Evolutionary conservation across 2,329 filamentous ascomycete species (phyloP).

Genomic region (Diaporthe destruens): DNA sequence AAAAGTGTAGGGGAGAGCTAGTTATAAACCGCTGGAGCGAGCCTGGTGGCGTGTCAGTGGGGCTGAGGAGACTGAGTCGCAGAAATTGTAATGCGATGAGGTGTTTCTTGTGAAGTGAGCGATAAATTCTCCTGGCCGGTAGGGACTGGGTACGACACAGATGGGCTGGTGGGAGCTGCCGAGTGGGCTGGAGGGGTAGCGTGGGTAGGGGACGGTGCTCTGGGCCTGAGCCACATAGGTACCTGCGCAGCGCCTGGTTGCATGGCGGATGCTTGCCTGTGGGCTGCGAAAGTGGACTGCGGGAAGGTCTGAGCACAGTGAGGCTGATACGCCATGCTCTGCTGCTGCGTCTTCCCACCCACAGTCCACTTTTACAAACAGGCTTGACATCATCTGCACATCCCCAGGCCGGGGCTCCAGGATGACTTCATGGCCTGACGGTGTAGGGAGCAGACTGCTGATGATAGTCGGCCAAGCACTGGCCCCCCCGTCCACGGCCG

Average conservation of each 20-base stretch:
- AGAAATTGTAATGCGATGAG: slow-evolving; percentile 40
- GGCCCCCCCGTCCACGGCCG: background rate
- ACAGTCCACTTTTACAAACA: slow-evolving; percentile 36
- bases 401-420: slow-evolving; percentile 17
- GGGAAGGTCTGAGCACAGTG: slow-evolving; percentile 8
- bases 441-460: background rate
- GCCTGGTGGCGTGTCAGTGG: slow-evolving; percentile 38
- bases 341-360: slow-evolving; percentile 9
- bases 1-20: slow-evolving; percentile 25
- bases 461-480: slow-evolving; percentile 9
- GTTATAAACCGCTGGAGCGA: slow-evolving; percentile 37
- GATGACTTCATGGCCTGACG: slow-evolving; percentile 32
- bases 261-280: slow-evolving; percentile 19
- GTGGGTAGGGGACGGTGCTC: slow-evolving; percentile 29
- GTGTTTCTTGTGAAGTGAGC: slow-evolving; percentile 40
- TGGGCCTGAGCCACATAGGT: background rate
- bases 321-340: slow-evolving; percentile 14
- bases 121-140: slow-evolving; percentile 41
- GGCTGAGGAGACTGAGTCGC: slow-evolving; percentile 37
- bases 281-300: slow-evolving; percentile 21
- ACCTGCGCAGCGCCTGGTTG: background rate
- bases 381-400: slow-evolving; percentile 35
- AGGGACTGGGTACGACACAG: slow-evolving; percentile 19
- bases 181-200: slow-evolving; percentile 32
- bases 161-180: slow-evolving; percentile 30